Evolutionary conservation across 164 flowering plant species (phyloP).

Genomic region (Aristolochia contorta): DNA sequence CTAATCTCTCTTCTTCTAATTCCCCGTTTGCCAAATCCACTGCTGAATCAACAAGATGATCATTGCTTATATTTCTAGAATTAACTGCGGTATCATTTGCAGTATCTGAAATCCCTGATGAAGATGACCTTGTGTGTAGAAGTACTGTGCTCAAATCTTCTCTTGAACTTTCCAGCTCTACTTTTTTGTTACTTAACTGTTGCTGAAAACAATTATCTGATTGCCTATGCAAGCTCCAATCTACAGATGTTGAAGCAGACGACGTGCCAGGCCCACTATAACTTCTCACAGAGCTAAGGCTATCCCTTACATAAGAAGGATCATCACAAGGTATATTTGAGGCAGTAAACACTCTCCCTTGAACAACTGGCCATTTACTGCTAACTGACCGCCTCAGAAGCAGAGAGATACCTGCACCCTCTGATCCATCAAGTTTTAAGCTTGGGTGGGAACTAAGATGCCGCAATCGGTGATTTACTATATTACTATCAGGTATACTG

Average conservation of each 20-base stretch:
- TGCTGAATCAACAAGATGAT: slow-evolving; percentile 23
- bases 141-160: slow-evolving; percentile 26
- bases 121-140: slow-evolving; percentile 37
- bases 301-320: slow-evolving; percentile 56
- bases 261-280: slow-evolving; percentile 19
- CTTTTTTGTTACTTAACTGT: slow-evolving; percentile 56
- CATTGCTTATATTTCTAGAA: slow-evolving; percentile 30
- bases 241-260: slow-evolving; percentile 74
- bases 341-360: slow-evolving; percentile 54
- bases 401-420: slow-evolving; percentile 67
- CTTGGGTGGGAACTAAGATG: slow-evolving; percentile 16
- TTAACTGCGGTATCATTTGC: slow-evolving; percentile 26
- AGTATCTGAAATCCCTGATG: slow-evolving; percentile 37
- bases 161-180: slow-evolving; percentile 44
- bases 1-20: slow-evolving; percentile 9
- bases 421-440: slow-evolving; percentile 36
- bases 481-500: slow-evolving; percentile 12
- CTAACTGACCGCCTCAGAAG: slow-evolving; percentile 64
- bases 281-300: slow-evolving; percentile 14
- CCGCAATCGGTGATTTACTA: slow-evolving; percentile 18
- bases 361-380: slow-evolving; percentile 61
- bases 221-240: slow-evolving; percentile 57
- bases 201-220: slow-evolving; percentile 61
- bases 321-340: slow-evolving; percentile 50
- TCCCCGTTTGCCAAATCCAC: slow-evolving; percentile 19